Evolutionary conservation across 768 basidiomycete genomes (phyloP).

Genomic region (Omphalotus guepiniiformis): DNA sequence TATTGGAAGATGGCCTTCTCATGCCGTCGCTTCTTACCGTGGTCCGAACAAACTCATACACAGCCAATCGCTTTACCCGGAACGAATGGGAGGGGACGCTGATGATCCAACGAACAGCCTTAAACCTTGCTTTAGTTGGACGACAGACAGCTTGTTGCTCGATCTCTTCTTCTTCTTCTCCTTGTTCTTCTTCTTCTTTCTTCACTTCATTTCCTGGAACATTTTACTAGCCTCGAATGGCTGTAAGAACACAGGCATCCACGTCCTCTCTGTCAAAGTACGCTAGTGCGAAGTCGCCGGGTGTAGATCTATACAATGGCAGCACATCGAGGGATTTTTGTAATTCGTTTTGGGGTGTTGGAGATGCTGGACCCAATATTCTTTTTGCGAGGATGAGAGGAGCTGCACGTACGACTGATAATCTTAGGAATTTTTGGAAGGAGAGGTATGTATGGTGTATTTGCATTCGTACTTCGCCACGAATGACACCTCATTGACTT

Average conservation of each 20-base stretch:
- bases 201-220: too few relatives aligned
- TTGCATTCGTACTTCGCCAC: not conserved
- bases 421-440: slow-evolving; percentile 12
- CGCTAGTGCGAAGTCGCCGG: slow-evolving; percentile 4
- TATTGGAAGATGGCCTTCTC: too few relatives aligned
- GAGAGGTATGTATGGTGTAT: slow-evolving; percentile 6
- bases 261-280: slow-evolving; percentile 4
- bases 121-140: too few relatives aligned
- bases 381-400: slow-evolving; percentile 14
- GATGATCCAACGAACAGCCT: too few relatives aligned
- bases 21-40: too few relatives aligned
- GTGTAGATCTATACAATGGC: slow-evolving; percentile 3
- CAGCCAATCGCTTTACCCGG: too few relatives aligned
- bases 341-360: slow-evolving; percentile 15
- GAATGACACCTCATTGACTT: not conserved
- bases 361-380: slow-evolving; percentile 12
- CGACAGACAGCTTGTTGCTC: too few relatives aligned
- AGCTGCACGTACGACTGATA: slow-evolving; percentile 10
- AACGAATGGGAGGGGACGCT: too few relatives aligned
- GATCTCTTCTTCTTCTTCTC: not conserved
- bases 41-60: too few relatives aligned
- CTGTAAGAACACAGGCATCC: not conserved
- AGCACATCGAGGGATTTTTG: slow-evolving; percentile 11
- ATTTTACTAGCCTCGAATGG: too few relatives aligned
- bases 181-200: not conserved